phyloP scores from a whole-genome alignment of 2,329 filamentous ascomycete genomes.

The Curvularia sp. region DNA sequence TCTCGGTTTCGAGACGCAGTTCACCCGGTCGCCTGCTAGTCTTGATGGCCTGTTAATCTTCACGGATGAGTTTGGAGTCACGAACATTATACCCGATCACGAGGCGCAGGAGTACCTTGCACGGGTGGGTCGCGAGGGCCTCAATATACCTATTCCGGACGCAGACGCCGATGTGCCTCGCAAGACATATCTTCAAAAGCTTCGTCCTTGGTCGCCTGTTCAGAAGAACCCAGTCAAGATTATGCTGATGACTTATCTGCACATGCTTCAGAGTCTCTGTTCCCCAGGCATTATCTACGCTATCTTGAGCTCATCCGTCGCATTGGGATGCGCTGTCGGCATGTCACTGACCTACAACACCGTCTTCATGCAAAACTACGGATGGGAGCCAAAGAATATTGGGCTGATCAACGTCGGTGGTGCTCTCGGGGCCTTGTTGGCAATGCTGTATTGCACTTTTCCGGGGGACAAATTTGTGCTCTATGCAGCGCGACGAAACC shows the following conservation, averaged over 20 bases:
- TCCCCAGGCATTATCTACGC: constrained; percentile 2
- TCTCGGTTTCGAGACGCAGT: background rate
- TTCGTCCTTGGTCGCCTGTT: background rate
- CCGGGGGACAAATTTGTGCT: background rate
- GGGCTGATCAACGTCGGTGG: constrained; percentile 1
- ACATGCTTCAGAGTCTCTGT: constrained; percentile 5
- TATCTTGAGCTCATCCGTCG: constrained; percentile 7
- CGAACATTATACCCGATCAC: background rate
- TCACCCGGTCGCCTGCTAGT: background rate
- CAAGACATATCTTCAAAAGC: constrained; percentile 2
- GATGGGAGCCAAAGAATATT: background rate
- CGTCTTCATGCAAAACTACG: constrained; percentile 5
- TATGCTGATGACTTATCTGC: background rate
- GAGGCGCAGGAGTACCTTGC: background rate
- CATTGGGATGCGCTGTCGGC: constrained; percentile 2
- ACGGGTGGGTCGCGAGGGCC: background rate
- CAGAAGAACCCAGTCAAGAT: constrained; percentile 1
- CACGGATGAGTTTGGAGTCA: background rate
- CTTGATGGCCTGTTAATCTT: background rate
- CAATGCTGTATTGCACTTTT: background rate
- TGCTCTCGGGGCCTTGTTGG: background rate
- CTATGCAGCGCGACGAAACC: background rate
- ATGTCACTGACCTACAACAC: constrained; percentile 10
- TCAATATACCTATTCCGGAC: background rate
- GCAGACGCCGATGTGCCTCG: background rate